Evolutionary conservation across 2,329 filamentous ascomycete genomes (phyloP).

Genomic region (Monilinia fructicola): DNA sequence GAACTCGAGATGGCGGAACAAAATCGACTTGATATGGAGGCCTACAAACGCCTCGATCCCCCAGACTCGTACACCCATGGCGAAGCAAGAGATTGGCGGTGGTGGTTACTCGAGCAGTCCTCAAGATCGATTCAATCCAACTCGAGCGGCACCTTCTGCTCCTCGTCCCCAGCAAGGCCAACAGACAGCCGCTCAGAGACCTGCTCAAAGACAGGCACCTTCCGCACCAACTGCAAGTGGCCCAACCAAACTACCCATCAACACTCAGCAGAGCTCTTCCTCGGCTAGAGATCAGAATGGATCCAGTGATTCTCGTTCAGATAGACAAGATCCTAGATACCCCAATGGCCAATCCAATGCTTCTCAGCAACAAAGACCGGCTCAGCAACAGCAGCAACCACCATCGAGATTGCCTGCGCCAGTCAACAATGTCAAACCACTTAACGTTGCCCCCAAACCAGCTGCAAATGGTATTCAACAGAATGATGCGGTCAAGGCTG

Average conservation of each 20-base stretch:
- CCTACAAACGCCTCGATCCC: constrained; percentile 90
- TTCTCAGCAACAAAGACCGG: constrained; percentile 44
- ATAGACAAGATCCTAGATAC: constrained; percentile 38
- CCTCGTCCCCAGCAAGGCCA: constrained; percentile 54
- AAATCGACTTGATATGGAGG: constrained; percentile 73
- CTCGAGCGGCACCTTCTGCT: constrained; percentile 78
- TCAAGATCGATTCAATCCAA: constrained; percentile 77
- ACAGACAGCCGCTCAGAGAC: constrained; percentile 51
- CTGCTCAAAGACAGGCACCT: constrained; percentile 75
- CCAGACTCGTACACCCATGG: constrained; percentile 74
- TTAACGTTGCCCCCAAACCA: constrained; percentile 73
- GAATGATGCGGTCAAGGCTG: constrained; percentile 76
- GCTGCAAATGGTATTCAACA: constrained; percentile 45
- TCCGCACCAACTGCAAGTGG: constrained; percentile 57
- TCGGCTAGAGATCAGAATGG: constrained; percentile 42
- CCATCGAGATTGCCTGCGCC: constrained; percentile 57
- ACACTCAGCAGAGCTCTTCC: constrained; percentile 52
- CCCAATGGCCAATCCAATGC: constrained; percentile 49
- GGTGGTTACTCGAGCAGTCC: constrained; percentile 56
- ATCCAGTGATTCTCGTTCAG: constrained; percentile 42
- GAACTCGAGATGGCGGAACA: constrained; percentile 62
- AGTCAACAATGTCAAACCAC: constrained; percentile 62
- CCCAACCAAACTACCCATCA: constrained; percentile 47
- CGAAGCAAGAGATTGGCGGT: constrained; percentile 86
- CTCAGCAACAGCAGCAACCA: constrained; percentile 49